phyloP scores from a whole-genome alignment of 306 rosid species.

The Neltuma alba region DNA sequence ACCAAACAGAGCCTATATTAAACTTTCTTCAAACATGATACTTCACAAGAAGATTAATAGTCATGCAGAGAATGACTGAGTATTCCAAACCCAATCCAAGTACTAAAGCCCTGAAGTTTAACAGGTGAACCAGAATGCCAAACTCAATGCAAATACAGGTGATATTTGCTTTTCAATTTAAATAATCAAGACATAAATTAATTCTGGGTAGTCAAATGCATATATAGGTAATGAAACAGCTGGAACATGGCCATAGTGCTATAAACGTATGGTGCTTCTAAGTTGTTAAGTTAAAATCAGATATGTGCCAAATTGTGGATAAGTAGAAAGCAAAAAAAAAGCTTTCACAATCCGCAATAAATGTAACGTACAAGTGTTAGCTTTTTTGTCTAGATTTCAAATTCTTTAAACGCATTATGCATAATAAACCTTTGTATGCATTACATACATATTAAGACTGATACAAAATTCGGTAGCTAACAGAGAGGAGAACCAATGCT shows the following conservation, averaged over 20 bases:
- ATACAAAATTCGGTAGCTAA: background rate
- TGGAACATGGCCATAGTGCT: background rate
- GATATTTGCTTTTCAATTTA: background rate
- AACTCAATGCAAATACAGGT: background rate
- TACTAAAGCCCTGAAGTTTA: background rate
- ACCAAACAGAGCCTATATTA: background rate
- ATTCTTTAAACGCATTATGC: background rate
- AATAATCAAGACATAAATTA: background rate
- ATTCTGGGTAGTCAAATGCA: constrained; percentile 7
- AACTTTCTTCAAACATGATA: background rate
- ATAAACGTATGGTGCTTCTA: constrained; percentile 3
- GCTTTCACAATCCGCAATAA: constrained; percentile 15
- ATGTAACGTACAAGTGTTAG: background rate
- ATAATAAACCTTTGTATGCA: background rate
- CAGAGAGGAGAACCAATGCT: background rate
- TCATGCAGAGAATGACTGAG: background rate
- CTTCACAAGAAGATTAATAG: background rate
- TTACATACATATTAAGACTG: background rate
- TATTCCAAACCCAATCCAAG: background rate
- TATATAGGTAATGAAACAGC: background rate
- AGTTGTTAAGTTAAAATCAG: background rate
- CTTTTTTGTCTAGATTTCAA: background rate
- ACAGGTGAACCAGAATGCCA: background rate
- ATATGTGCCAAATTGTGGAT: background rate
- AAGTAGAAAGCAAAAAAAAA: constrained; percentile 8